Base-by-base conservation (phyloP, 2,329 filamentous ascomycete species). In the Pseudogymnoascus sp. region DNA sequence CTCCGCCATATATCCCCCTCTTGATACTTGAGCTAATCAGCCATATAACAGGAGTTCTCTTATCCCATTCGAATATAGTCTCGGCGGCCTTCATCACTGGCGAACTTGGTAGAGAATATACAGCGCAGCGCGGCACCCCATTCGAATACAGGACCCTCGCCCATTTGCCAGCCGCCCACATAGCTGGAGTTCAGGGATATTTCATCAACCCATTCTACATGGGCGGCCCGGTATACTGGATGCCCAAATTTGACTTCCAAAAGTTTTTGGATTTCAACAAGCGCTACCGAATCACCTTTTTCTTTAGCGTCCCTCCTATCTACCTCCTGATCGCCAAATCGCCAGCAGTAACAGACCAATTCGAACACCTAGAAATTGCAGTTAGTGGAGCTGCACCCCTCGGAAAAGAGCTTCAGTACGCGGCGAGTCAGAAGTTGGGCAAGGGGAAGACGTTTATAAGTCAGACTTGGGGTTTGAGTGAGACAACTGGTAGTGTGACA, bases 391-490 rank as follows among this genome's bases (percentile, higher is more conserved):
- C 89, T 1, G 90, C 91, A 6, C 90, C 90, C 0, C 75, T 90
- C 5, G 77, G 82, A 81, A 59, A 69, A 65, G 63, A 36, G 0
- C 70, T 85, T 1, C 84, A 87, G 69, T 65, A 74, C 6, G 78
- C 78, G 0, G 83, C 81, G 0, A 77, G 77, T 64, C 73, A 71
- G 63, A 85, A 82, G 70, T 70, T 87, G 11, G 84, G 85, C 0
- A 70, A 85, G 40, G 85, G 80, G 44, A 84, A 87, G 72, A 84
- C 82, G 5, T 66, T 67, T 18, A 69, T 68, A 31, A 64, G 63
- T 28, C 67, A 69, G 42, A 66, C 64, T 7, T 96, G 90, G 89
- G 91, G 91, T 4, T 93, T 96, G 90, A 95, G 90, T 1, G 91
- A 95, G 73, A 77, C 83, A 2, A 95, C 90, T 0, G 93, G 90